Evolutionary conservation across 2,329 filamentous ascomycete genomes (phyloP).

Genomic region (Cytospora schulzeri): DNA sequence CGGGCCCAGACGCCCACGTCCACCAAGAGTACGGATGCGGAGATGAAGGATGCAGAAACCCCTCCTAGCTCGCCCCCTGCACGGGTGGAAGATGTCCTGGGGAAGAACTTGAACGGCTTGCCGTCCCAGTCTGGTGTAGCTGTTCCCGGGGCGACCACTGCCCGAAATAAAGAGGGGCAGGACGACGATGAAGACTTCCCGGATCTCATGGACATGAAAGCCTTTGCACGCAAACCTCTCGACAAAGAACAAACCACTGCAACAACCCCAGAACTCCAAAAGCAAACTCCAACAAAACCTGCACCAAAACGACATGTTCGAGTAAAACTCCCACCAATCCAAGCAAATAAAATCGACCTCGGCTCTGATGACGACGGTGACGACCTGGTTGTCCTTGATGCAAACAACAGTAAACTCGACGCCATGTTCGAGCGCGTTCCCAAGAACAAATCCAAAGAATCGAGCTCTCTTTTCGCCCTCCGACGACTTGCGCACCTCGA

Average conservation of each 20-base stretch:
- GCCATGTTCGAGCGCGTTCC: constrained; percentile 73
- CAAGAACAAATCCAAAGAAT: constrained; percentile 62
- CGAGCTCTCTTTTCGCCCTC: constrained; percentile 66
- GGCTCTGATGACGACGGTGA: constrained; percentile 53
- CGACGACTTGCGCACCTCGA: constrained; percentile 73
- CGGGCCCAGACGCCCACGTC: constrained; percentile 51
- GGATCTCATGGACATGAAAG: constrained; percentile 25
- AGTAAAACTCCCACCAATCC: constrained; percentile 49
- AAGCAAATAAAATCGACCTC: constrained; percentile 42
- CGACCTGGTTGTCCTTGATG: constrained; percentile 62
- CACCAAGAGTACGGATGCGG: constrained; percentile 50
- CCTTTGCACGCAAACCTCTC: constrained; percentile 26
- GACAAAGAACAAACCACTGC: constrained; percentile 67
- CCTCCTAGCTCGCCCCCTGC: constrained; percentile 71
- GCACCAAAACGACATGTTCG: constrained; percentile 50
- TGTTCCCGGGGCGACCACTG: constrained; percentile 24
- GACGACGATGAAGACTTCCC: constrained; percentile 42
- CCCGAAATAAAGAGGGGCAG: constrained; percentile 24
- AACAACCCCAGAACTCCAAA: constrained; percentile 34
- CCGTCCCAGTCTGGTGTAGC: constrained; percentile 10
- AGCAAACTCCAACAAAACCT: constrained; percentile 7
- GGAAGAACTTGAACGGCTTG: constrained; percentile 17
- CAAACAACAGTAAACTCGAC: constrained; percentile 55
- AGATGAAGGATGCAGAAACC: constrained; percentile 58
- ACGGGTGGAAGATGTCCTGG: constrained; percentile 36